These are phyloP conservation scores for Fusarium temperatum DNA, from an alignment of 2,329 filamentous ascomycete species.

Conservation along the genomic window DNA sequence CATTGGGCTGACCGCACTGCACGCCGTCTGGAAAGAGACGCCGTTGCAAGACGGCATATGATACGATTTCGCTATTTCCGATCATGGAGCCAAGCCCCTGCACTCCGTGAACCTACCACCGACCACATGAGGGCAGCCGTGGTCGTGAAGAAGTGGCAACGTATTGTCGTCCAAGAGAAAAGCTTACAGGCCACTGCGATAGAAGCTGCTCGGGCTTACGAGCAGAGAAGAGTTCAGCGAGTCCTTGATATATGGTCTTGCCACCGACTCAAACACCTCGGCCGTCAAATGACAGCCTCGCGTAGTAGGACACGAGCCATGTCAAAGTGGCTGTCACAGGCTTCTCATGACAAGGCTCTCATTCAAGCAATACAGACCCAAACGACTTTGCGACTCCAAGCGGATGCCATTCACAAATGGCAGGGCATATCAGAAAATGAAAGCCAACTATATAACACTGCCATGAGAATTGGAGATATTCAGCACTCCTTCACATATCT, in stretches of 20 bases:
- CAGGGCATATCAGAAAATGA: conserved; percentile 21
- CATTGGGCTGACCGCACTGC: conserved; percentile 72
- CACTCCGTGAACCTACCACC: conserved; percentile 40
- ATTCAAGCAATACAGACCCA: conserved; percentile 31
- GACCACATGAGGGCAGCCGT: conserved; percentile 45
- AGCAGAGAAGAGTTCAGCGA: conserved; percentile 28
- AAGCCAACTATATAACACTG: background rate
- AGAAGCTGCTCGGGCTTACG: conserved; percentile 34
- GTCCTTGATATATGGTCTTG: conserved; percentile 44
- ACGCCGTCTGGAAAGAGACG: conserved; percentile 72
- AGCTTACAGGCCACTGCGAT: conserved; percentile 40
- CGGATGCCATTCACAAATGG: conserved; percentile 37
- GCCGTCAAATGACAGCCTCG: conserved; percentile 29
- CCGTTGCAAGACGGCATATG: conserved; percentile 74
- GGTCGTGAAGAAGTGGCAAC: conserved; percentile 48
- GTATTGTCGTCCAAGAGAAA: conserved; percentile 41
- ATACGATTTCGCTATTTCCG: conserved; percentile 62
- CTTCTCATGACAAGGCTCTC: conserved; percentile 14
- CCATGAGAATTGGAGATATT: conserved; percentile 30
- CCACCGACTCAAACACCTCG: conserved; percentile 32
- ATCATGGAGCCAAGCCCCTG: conserved; percentile 49
- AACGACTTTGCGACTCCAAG: conserved; percentile 15
- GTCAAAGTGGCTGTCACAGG: conserved; percentile 37
- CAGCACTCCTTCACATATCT: conserved; percentile 40
- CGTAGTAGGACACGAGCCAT: conserved; percentile 29